Conservation (phyloP, 495 filamentous ascomycete species). For the Penicillium egyptiacum region DNA sequence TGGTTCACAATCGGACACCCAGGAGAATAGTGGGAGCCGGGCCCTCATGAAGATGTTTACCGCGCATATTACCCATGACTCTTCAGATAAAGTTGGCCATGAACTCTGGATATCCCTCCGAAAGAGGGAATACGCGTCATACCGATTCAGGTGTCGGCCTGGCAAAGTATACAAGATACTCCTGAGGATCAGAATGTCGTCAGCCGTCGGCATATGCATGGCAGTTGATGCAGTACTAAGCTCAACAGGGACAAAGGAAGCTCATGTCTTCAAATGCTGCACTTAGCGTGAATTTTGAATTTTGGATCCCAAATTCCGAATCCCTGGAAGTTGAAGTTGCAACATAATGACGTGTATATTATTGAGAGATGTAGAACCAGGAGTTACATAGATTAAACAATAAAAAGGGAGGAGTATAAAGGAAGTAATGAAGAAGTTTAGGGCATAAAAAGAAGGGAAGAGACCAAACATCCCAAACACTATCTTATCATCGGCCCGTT, state of each 20-base stretch:
- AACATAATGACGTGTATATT: background rate
- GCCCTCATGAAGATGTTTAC: background rate
- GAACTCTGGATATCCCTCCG: background rate
- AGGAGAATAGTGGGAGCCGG: background rate
- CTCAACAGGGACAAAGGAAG: background rate
- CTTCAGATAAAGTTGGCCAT: background rate
- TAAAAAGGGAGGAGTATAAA: background rate
- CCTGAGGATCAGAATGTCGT: constrained; percentile 10
- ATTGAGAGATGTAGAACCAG: background rate
- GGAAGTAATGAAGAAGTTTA: too few species aligned
- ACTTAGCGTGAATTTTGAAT: background rate
- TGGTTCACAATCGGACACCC: background rate
- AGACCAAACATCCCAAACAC: constrained; percentile 1
- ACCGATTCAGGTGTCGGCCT: background rate
- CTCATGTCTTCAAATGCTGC: background rate
- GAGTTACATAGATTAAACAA: too few species aligned
- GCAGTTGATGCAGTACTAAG: background rate
- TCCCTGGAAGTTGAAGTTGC: background rate
- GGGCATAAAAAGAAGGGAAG: background rate
- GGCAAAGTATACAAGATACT: background rate
- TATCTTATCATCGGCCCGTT: constrained; percentile 5
- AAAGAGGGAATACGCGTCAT: background rate
- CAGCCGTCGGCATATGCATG: background rate
- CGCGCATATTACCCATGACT: background rate
- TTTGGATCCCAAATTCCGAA: background rate